phyloP scores from a whole-genome alignment of 2,329 filamentous ascomycete genomes.

The Corynespora cassiicola region DNA sequence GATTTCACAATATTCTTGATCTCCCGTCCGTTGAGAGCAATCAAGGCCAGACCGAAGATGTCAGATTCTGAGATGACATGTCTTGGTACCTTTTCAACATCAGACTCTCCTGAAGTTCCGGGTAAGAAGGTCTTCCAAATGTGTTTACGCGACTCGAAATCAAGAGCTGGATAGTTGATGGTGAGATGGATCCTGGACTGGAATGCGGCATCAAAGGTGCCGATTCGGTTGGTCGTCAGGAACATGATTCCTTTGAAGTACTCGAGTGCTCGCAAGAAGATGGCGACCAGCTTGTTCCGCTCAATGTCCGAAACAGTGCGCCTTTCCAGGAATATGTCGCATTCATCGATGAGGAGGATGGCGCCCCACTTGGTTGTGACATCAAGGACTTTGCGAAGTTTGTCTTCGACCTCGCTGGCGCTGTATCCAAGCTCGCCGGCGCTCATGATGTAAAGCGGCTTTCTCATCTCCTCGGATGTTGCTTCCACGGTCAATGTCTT shows the following conservation, averaged over 20 bases:
- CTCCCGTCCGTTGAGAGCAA: slow-evolving; percentile 54
- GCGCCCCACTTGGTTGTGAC: slow-evolving; percentile 49
- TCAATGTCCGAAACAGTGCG: neutral
- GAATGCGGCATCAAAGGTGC: slow-evolving; percentile 25
- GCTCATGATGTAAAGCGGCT: slow-evolving; percentile 16
- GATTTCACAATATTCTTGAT: slow-evolving; percentile 51
- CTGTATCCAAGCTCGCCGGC: slow-evolving; percentile 6
- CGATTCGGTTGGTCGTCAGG: slow-evolving; percentile 28
- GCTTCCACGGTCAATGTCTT: slow-evolving; percentile 29
- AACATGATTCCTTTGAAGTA: slow-evolving; percentile 30
- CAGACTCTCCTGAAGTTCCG: too few species aligned
- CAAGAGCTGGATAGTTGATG: slow-evolving; percentile 4
- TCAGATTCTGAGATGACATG: too few species aligned
- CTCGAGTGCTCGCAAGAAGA: slow-evolving; percentile 26
- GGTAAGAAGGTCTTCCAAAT: slow-evolving; percentile 15
- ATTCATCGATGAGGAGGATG: slow-evolving; percentile 30
- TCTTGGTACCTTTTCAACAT: too few species aligned
- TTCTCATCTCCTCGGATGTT: slow-evolving; percentile 53
- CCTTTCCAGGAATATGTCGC: slow-evolving; percentile 48
- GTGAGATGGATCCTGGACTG: slow-evolving; percentile 19
- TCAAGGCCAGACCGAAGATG: too few species aligned
- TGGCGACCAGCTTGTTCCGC: slow-evolving; percentile 30
- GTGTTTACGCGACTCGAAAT: slow-evolving; percentile 4
- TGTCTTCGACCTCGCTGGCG: slow-evolving; percentile 2
- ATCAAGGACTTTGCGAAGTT: slow-evolving; percentile 1